phyloP scores from a whole-genome alignment of 2,329 filamentous ascomycete genomes.

The Parascedosporium putredinis region DNA sequence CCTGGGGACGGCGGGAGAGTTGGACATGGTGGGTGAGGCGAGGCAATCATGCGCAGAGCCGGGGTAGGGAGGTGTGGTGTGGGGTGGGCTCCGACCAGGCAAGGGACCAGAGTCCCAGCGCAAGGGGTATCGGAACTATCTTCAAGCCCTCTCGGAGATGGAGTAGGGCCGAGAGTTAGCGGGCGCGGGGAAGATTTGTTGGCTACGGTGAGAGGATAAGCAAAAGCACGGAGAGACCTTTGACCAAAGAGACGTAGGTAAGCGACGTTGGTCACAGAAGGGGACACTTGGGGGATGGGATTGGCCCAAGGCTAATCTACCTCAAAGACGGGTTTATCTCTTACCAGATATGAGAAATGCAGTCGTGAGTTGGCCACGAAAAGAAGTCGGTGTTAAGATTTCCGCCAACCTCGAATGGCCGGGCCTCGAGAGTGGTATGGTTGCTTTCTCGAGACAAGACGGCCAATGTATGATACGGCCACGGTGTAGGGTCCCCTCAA shows the following conservation, averaged over 20 bases:
- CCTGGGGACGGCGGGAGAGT: conserved; percentile 42
- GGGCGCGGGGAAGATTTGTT: conserved; percentile 20
- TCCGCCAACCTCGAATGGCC: too few relatives aligned
- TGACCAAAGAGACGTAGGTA: conserved; percentile 8
- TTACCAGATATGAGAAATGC: conserved; percentile 2
- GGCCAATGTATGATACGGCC: background rate
- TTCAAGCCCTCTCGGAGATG: background rate
- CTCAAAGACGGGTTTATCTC: background rate
- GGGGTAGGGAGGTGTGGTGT: too few relatives aligned
- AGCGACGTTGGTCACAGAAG: conserved; percentile 8
- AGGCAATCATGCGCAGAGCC: conserved; percentile 13
- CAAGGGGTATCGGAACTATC: conserved; percentile 14
- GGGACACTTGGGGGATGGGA: background rate
- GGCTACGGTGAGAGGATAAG: conserved; percentile 14
- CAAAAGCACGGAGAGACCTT: conserved; percentile 13
- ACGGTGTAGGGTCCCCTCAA: background rate
- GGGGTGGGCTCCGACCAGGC: too few relatives aligned
- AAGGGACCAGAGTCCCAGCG: background rate
- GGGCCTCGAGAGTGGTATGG: background rate
- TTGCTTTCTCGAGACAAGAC: too few relatives aligned
- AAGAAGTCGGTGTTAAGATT: background rate
- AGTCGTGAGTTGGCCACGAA: background rate
- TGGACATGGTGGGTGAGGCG: conserved; percentile 41
- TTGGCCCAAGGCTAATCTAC: conserved; percentile 5
- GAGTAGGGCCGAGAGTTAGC: conserved; percentile 12